Evolutionary conservation across 1,284 basidiomycete species (phyloP), one percentile per base, ranked within the genome.

Genomic region (Apiotrichum montevideense): DNA sequence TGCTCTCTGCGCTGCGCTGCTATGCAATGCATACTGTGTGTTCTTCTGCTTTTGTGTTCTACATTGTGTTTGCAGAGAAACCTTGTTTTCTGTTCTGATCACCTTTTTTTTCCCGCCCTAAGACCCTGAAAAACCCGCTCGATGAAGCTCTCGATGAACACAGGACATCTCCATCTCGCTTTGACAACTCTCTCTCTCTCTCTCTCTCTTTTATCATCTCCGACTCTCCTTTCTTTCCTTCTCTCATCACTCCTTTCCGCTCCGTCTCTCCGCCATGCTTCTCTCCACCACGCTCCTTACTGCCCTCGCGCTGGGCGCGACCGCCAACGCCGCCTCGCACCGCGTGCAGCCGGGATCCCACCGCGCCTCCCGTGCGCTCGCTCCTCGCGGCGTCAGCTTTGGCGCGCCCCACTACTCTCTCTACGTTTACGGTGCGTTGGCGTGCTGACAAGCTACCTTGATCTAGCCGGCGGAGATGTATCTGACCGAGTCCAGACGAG

Each of bases 381-480:
- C 53, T 34, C 49, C 51, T 44, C 52, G 56, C 53, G 39, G 56
- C 49, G 40, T 54, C 53, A 29, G 53, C 51, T 59, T 63, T 63
- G 51, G 54, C 44, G 72, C 71, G 2, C 72, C 73, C 29, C 73
- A 73, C 56, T 71, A 72, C 61, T 69, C 70, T 46, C 65, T 75
- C 52, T 75, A 75, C 62, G 62, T 70, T n/a, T 67, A 75, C 51
- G 47, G 66, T 70, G 43, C 52, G 65, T 61, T 10, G 9, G 29
- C 29, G 29, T 3, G 29, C 29, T 29, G 29, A 29, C 29, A 29
- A 29, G 29, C 29, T 29, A 3, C 3, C 29, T 29, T 29, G 29
- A 29, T 29, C 3, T 29, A 9, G 2, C 7, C 9, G 29, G 8
- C n/a, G 9, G 34, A 4, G 6, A 33, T 50, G 41, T 52, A 55